These are phyloP conservation scores for Nicotiana knightiana DNA, from an alignment of 257 asterid species.

Conservation along the genomic window DNA sequence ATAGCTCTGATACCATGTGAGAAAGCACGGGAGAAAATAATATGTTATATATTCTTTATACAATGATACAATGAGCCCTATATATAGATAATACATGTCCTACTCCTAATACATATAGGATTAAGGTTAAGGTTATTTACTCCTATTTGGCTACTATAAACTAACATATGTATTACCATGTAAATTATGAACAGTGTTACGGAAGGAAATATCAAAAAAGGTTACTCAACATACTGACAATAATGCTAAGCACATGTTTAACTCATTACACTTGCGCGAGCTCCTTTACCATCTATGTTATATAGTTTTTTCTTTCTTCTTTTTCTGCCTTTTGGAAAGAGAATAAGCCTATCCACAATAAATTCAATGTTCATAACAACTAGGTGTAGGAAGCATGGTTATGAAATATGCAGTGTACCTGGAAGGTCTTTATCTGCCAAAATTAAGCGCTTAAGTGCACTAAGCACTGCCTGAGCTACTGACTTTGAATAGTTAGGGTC, in stretches of 20 bases:
- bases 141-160: too few species aligned
- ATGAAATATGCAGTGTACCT: constrained; percentile 33
- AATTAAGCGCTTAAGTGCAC: constrained; percentile 74
- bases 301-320: too few species aligned
- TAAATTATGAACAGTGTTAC: neutral
- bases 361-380: neutral
- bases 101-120: too few species aligned
- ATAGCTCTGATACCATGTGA: too few species aligned
- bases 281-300: too few species aligned
- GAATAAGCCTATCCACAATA: neutral
- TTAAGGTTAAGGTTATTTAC: too few species aligned
- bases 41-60: too few species aligned
- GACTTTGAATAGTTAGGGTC: constrained; percentile 56
- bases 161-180: neutral
- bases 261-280: neutral
- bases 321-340: neutral
- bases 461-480: constrained; percentile 73
- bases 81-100: too few species aligned
- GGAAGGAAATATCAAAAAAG: neutral
- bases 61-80: too few species aligned
- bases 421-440: constrained; percentile 71
- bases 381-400: neutral
- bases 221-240: neutral
- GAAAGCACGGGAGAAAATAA: too few species aligned
- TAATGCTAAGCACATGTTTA: neutral